phyloP scores from a whole-genome alignment of 2,329 filamentous ascomycete species.

The Beauveria caledonica region DNA sequence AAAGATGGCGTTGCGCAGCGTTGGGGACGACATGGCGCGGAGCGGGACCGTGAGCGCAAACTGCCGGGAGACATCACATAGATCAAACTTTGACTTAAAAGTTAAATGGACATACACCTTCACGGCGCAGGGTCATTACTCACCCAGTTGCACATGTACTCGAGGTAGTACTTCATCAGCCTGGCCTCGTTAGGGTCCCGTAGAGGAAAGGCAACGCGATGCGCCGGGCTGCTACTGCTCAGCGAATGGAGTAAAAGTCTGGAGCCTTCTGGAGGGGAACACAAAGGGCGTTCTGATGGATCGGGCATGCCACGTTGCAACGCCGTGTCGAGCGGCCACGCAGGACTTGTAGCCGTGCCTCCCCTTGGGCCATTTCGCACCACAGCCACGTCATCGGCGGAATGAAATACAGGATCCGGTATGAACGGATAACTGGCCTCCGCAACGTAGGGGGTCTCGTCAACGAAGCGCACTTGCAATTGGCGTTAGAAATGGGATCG shows the following conservation, averaged over 20 bases:
- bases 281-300: neutral
- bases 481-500: neutral
- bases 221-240: neutral
- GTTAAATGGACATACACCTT: no score
- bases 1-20: constrained; percentile 48
- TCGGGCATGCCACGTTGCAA: neutral
- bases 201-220: neutral
- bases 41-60: neutral
- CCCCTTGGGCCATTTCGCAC: neutral
- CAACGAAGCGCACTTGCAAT: neutral
- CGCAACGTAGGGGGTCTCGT: neutral
- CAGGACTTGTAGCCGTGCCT: neutral
- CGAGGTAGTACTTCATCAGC: neutral
- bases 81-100: neutral
- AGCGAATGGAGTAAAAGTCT: neutral
- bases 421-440: neutral
- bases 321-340: neutral
- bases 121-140: constrained; percentile 1
- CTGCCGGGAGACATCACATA: neutral
- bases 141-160: neutral
- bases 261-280: neutral
- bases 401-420: neutral
- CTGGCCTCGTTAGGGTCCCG: neutral
- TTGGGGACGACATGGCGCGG: constrained; percentile 40
- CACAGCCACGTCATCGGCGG: neutral